Evolutionary conservation across 176 grass and related monocot genomes (phyloP), one percentile per base, ranked within the genome.

Genomic region (Oryza punctata): DNA sequence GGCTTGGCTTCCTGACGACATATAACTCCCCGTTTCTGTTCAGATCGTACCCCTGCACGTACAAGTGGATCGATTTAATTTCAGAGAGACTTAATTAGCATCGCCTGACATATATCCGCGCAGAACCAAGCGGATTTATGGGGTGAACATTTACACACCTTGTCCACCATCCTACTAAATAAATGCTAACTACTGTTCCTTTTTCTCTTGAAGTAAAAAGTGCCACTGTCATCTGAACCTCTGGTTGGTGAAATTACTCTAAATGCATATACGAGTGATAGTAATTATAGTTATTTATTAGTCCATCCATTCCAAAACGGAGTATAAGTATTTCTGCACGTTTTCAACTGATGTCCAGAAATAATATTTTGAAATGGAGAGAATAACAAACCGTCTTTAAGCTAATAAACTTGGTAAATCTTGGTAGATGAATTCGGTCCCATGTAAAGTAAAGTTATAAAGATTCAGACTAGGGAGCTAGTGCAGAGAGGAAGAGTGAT

Each of bases 1-100:
- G 75, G 7, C 6, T 63, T 0, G 89, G 81, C 3, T 94, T 94
- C 60, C 85, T 65, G 52, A 85, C 86, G 9, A 90, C 35, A 52
- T 94, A 92, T 0, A 92, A 73, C 84, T 87, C 85, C 2, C 93
- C 93, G 33, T 86, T 77, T 16, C 70, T 45, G 46, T 94, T 92
- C 87, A 94, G 2, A 3, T 92, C 78, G 29, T 60, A 70, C 18
- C 59, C 78, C 93, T 94, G 77, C 19, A 15, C 5, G 5, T 64
- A 29, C 19, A 40, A 7, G 2, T 1, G 7, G 12, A 11, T 21
- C 47, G 40, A 41, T 41, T 41, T 41, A 5, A 12, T 38, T 33
- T 57, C 16, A 65, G 25, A 65, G 25, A 2, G 66, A 66, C 23
- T 24, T 23, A 14, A 47, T 70, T 19, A 26, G 52, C 52, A 21